Conservation (phyloP, 352 stramenopile genomes). For the Phytopythium boreale region DNA sequence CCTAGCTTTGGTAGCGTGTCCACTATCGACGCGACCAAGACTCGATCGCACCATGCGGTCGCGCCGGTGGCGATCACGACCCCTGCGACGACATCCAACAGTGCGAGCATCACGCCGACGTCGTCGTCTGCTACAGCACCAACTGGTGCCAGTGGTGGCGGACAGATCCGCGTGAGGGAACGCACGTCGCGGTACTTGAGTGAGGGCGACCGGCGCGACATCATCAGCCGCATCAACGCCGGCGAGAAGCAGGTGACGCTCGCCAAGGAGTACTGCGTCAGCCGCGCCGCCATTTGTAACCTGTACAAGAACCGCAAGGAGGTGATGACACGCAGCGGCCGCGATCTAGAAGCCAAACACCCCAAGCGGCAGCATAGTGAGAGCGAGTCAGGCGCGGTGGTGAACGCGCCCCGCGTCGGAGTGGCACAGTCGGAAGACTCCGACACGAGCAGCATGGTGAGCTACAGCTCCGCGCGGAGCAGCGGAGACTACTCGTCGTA, state of each 20-base stretch:
- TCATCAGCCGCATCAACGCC: conserved; percentile 40
- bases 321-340: conserved; percentile 33
- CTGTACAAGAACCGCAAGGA: conserved; percentile 54
- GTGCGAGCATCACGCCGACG: background rate
- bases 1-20: background rate
- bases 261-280: conserved; percentile 45
- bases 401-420: background rate
- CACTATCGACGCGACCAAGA: background rate
- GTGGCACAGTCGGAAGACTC: background rate
- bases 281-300: conserved; percentile 49
- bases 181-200: conserved; percentile 46
- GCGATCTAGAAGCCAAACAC: conserved; percentile 21
- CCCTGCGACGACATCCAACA: background rate
- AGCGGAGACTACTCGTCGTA: conserved; percentile 1
- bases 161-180: conserved; percentile 17
- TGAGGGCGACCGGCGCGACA: conserved; percentile 36
- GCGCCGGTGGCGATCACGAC: background rate
- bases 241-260: conserved; percentile 49
- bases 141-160: background rate
- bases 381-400: background rate
- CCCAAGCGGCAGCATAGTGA: conserved; percentile 14
- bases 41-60: background rate
- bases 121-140: background rate
- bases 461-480: conserved; percentile 1
- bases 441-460: conserved; percentile 6